Percentiles rank a stretch among this genome's conserved stretches.
phyloP scores from a whole-genome alignment of 2,329 filamentous ascomycete species.

The Botrytis medusae region DNA sequence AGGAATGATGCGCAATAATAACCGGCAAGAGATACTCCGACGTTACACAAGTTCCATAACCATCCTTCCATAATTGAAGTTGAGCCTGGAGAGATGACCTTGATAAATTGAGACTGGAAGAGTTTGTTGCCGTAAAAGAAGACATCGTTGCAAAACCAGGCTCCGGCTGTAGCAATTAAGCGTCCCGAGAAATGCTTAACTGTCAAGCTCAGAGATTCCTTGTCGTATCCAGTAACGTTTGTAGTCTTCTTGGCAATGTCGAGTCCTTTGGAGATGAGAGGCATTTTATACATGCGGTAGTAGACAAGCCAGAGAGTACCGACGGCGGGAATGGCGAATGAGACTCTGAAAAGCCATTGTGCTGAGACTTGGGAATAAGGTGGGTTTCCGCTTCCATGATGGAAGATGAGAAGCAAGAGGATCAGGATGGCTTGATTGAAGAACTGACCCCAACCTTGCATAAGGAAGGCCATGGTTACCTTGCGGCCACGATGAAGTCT shows the following conservation, averaged over 20 bases:
- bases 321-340: slow-evolving; percentile 85
- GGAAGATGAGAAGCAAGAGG: slow-evolving; percentile 82
- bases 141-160: slow-evolving; percentile 95
- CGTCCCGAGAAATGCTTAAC: slow-evolving; percentile 83
- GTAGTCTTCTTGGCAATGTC: slow-evolving; percentile 79
- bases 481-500: slow-evolving; percentile 94
- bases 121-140: slow-evolving; percentile 99
- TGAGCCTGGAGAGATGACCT: slow-evolving; percentile 68
- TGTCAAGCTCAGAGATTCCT: slow-evolving; percentile 76
- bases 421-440: slow-evolving; percentile 91
- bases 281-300: slow-evolving; percentile 96
- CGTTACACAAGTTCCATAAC: slow-evolving; percentile 92
- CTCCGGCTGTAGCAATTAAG: slow-evolving; percentile 79
- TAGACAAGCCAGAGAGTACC: slow-evolving; percentile 94
- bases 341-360: slow-evolving; percentile 90
- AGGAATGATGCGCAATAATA: slow-evolving; percentile 72
- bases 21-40: slow-evolving; percentile 78
- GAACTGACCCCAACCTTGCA: slow-evolving; percentile 98
- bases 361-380: slow-evolving; percentile 76
- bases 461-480: slow-evolving; percentile 92
- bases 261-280: slow-evolving; percentile 79
- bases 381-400: slow-evolving; percentile 56
- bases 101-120: slow-evolving; percentile 89
- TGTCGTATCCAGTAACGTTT: slow-evolving; percentile 88
- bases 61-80: slow-evolving; percentile 73